These are phyloP conservation scores for Paramecium sonneborni DNA, from an alignment of 73 alveolate species.

Conservation along the genomic window DNA sequence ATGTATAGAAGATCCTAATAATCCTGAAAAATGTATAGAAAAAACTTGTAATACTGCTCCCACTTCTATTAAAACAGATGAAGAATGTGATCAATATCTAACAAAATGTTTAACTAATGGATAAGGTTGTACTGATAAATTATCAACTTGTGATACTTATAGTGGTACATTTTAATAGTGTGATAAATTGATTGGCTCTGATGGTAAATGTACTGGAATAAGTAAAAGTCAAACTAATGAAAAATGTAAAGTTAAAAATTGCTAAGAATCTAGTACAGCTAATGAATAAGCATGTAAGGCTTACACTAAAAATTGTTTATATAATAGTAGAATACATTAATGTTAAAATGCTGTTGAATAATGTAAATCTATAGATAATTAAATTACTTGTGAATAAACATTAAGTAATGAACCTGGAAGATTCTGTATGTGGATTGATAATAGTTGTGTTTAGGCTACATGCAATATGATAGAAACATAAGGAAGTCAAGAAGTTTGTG, in stretches of 20 bases:
- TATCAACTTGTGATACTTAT: background rate
- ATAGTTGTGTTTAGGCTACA: background rate
- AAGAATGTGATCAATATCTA: background rate
- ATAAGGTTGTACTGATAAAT: background rate
- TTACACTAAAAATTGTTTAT: background rate
- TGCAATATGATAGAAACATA: background rate
- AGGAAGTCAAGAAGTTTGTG: background rate
- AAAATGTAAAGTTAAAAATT: background rate
- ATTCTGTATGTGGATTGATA: background rate
- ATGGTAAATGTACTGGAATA: background rate
- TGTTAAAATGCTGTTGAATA: background rate
- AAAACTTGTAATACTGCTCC: conserved; percentile 2
- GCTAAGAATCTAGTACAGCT: background rate
- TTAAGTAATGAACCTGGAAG: background rate
- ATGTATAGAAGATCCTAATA: background rate
- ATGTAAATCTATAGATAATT: background rate
- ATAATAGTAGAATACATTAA: background rate
- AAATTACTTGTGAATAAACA: background rate
- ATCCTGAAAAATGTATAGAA: background rate
- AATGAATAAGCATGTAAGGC: background rate
- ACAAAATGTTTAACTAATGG: conserved; percentile 10
- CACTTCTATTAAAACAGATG: background rate
- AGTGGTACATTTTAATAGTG: background rate
- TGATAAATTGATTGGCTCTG: background rate
- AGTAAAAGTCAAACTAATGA: background rate